phyloP scores from a whole-genome alignment of 495 filamentous ascomycete species.

The Hypoxylon trugodes region DNA sequence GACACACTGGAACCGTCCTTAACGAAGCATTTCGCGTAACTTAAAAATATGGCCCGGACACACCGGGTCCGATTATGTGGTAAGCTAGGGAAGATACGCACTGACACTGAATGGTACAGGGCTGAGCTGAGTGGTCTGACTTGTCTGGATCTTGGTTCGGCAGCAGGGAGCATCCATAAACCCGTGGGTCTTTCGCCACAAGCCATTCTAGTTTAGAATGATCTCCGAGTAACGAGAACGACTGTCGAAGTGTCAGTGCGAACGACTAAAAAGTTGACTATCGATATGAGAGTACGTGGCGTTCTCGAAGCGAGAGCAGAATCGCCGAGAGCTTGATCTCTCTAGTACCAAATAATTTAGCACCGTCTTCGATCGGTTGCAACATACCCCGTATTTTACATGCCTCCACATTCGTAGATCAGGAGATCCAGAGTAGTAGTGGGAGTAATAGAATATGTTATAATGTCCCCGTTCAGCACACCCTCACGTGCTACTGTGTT shows the following conservation, averaged over 20 bases:
- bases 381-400: slow-evolving; percentile 19
- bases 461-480: background rate
- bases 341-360: slow-evolving; percentile 12
- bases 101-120: slow-evolving; percentile 10
- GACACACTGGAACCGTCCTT: background rate
- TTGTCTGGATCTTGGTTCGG: slow-evolving; percentile 18
- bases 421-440: slow-evolving; percentile 13
- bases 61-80: background rate
- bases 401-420: slow-evolving; percentile 11
- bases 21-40: background rate
- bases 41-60: background rate
- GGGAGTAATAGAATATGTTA: slow-evolving; percentile 1
- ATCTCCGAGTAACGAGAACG: background rate
- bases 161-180: slow-evolving; percentile 13
- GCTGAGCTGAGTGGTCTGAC: slow-evolving; percentile 22
- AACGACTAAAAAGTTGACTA: background rate
- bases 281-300: background rate
- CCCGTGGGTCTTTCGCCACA: background rate
- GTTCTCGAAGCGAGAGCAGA: slow-evolving; percentile 9
- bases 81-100: slow-evolving; percentile 7
- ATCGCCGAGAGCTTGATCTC: background rate
- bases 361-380: slow-evolving; percentile 9
- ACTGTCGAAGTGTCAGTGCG: background rate
- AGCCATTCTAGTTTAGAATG: slow-evolving; percentile 9
- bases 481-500: background rate